A percentile compares a stretch with the other conserved stretches of the same genome.
Conservation (phyloP, 2,329 filamentous ascomycete species). For the Thermothelomyces thermophilus region DNA sequence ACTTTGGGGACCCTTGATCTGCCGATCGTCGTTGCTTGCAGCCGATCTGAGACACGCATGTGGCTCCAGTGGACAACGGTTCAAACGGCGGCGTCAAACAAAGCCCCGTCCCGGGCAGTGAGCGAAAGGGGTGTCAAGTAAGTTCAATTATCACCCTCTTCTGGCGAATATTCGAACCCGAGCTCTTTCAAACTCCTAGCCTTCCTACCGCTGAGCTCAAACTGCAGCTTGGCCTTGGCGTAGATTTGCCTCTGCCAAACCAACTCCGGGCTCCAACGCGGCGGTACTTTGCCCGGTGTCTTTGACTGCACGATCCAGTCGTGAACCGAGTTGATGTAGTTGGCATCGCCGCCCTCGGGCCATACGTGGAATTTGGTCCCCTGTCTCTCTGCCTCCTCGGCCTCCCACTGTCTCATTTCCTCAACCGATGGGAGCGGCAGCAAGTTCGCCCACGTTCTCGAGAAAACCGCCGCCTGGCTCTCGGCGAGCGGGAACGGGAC, state of each 20-base stretch:
- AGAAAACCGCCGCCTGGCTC: constrained; percentile 68
- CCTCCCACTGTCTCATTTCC: constrained; percentile 67
- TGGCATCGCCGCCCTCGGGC: constrained; percentile 52
- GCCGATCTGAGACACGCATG: constrained; percentile 5
- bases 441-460: constrained; percentile 68
- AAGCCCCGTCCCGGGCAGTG: background rate
- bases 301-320: constrained; percentile 51
- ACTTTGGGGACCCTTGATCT: background rate
- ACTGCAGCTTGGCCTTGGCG: constrained; percentile 64
- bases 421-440: constrained; percentile 55
- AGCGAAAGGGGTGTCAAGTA: background rate
- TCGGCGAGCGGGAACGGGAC: constrained; percentile 82
- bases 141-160: background rate
- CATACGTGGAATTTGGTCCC: constrained; percentile 43
- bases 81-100: background rate
- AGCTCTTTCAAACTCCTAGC: constrained; percentile 65
- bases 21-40: background rate
- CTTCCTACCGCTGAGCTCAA: constrained; percentile 56
- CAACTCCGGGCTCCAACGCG: constrained; percentile 63
- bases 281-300: constrained; percentile 58
- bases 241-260: constrained; percentile 66
- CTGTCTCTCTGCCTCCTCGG: constrained; percentile 44
- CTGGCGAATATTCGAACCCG: constrained; percentile 53
- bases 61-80: background rate
- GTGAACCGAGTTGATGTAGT: constrained; percentile 63